Percentiles rank a stretch among this genome's conserved stretches.
phyloP scores from a whole-genome alignment of 176 grass and related monocot genomes.

The sorghum (Sorghum bicolor) region Sorghum_bicolor_NCBIv3 NC_012870.2:74761501-74762000 shows the following conservation, averaged over 20 bases:
- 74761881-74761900: not conserved
- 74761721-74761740: not conserved
- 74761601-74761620: too few relatives aligned
- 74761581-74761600: too few relatives aligned
- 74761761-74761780: not conserved
- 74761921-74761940: not conserved
- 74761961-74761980: not conserved
- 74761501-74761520: too few relatives aligned
- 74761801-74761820: not conserved
- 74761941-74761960: not conserved
- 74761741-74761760: not conserved
- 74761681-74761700: not conserved
- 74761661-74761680: not conserved
- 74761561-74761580: too few relatives aligned
- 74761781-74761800: not conserved
- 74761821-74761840: not conserved
- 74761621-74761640: too few relatives aligned
- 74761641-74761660: too few relatives aligned
- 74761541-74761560: too few relatives aligned
- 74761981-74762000: conserved; percentile 2
- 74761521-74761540: too few relatives aligned
- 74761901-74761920: not conserved
- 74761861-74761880: not conserved
- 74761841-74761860: not conserved
- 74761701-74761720: too few relatives aligned